Base-by-base conservation (phyloP, 345 rosid genomes). In the Eucalyptus pauciflora region DNA sequence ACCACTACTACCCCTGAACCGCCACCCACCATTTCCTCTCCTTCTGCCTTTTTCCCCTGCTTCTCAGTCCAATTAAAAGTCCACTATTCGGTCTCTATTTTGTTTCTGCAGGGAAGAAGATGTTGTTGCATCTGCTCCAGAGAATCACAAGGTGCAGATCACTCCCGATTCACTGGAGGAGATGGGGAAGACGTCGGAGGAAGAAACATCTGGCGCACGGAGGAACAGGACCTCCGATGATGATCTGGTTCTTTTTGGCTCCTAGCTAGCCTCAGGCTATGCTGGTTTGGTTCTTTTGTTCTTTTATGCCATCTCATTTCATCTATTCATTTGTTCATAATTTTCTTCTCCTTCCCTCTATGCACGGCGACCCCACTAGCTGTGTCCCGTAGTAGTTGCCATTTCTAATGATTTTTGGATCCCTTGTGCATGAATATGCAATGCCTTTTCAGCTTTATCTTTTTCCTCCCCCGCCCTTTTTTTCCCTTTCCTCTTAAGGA, bases 1-100 rank as follows among this genome's bases (percentile, higher is more conserved):
- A 80, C 87, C 88, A 67, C 71, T 50, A 91, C 91, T 37, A 92
- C 86, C 50, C 88, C 87, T n/a, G 87, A 51, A 67, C 87, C 56
- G 45, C 50, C 27, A 13, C 67, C 17, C 43, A 49, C 24, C 90
- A 89, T 76, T 52, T 69, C 87, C 49, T 64, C 37, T 20, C 17
- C 43, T 27, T 8, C 48, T 31, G 50, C 76, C 8, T 5, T 24
- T 12, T 62, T 24, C 58, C 79, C 37, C 62, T 86, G 1, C 87
- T 52, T 5, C 83, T 76, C 83, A 20, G 6, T 20, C 83, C 27
- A 41, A 76, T 46, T 18, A 41, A 2, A 76, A 37, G 46, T 76
- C 24, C 46, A 6, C 46, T 37, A 0, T 10, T 7, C 12, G 83
- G 46, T 18, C 83, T 76, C 83, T 76, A 41, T 20, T 41, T 10